Evolutionary conservation across 2,329 filamentous ascomycete genomes (phyloP).

Genomic region (Fusarium circinatum): DNA sequence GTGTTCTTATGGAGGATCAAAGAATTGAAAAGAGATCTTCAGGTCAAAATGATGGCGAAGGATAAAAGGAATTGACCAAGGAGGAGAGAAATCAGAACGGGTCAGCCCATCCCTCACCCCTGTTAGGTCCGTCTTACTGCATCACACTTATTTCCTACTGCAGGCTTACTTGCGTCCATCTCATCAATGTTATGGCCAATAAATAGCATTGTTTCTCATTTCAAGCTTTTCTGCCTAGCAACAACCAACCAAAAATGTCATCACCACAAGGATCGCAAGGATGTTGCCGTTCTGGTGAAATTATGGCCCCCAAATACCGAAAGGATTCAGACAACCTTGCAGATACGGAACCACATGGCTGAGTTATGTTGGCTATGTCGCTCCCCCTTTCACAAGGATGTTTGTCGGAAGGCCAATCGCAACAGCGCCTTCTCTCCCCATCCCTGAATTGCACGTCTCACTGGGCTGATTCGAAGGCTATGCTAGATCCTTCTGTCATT

Average conservation of each 20-base stretch:
- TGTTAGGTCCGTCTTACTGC: background rate
- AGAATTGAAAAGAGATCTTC: background rate
- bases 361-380: background rate
- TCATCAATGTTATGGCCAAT: background rate
- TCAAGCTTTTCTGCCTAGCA: background rate
- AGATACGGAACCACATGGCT: background rate
- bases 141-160: background rate
- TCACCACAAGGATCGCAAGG: background rate
- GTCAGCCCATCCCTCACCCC: background rate
- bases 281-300: background rate
- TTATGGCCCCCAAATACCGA: background rate
- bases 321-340: background rate
- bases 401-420: background rate
- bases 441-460: background rate
- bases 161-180: background rate
- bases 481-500: background rate
- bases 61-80: background rate
- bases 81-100: background rate
- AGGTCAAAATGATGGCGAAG: background rate
- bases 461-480: background rate
- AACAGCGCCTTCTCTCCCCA: no score
- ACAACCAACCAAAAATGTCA: accelerated
- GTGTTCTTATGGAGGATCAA: background rate
- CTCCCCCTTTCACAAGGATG: accelerated
- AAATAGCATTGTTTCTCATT: background rate